Evolutionary conservation across 192 early-diverging fungal species (phyloP), one percentile per base, ranked within the genome.

Genomic region (Umbelopsis sp.): DNA sequence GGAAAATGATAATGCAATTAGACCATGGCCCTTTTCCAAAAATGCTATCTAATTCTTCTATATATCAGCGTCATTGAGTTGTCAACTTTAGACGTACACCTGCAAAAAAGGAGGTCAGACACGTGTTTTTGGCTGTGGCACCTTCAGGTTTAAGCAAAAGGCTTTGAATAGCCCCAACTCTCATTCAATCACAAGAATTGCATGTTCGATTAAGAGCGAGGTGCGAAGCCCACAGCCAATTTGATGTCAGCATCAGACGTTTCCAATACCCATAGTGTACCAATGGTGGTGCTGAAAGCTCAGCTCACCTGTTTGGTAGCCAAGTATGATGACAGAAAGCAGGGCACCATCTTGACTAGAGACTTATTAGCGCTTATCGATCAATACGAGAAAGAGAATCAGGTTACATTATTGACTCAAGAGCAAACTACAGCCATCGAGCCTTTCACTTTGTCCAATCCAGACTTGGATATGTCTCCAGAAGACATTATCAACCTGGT

Each of bases 401-500:
- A 70, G 6, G 66, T 71, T 4, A 45, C 50, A 1, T 21, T 82
- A 13, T 58, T 82, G 23, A 80, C 79, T 1, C 61, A 74, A 30
- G 76, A 71, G 44, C 73, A 77, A 55, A 72, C 72, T 44, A 70
- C 46, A 23, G 74, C 68, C 30, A 75, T 82, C 64, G 68, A 70
- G 68, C 69, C 73, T 0, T 82, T 74, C 27, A 70, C 67, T 8
- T 35, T 66, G 16, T 37, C 48, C 20, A 80, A 77, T 64, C 75
- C 78, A 33, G 81, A 82, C 49, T 66, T 82, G 53, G 81, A 82
- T 53, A 74, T 82, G 71, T 73, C 75, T 18, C 52, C 76, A 47
- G 81, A 82, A 51, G 81, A 82, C 55, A 77, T 82, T n/a, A 23
- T 81, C 5, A 64, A 76, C 23, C 58, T 81, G 11, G 23, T 81